Evolutionary conservation across 176 grass and related monocot genomes (phyloP).

Genomic region (Cocos nucifera): DNA sequence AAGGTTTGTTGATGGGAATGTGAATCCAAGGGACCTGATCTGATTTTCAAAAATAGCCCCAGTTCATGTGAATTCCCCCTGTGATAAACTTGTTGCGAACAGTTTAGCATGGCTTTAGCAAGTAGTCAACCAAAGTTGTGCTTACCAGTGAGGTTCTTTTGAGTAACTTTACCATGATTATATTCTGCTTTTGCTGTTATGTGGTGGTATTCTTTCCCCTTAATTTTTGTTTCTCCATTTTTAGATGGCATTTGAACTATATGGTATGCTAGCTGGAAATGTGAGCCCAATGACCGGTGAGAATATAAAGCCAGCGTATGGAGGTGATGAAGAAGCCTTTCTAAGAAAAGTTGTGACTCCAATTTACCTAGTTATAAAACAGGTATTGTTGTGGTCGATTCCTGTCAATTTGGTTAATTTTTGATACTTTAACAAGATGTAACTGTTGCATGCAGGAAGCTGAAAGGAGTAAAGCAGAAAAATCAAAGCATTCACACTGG

Average conservation of each 20-base stretch:
- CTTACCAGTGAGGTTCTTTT: too few species aligned
- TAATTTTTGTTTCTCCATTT: slow-evolving; percentile 17
- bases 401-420: slow-evolving; percentile 4
- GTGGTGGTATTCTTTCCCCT: neutral
- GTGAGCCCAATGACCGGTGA: slow-evolving; percentile 85
- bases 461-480: slow-evolving; percentile 53
- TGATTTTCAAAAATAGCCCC: too few species aligned
- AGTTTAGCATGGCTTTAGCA: too few species aligned
- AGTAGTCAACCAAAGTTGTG: too few species aligned
- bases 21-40: too few species aligned
- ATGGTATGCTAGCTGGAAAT: slow-evolving; percentile 92
- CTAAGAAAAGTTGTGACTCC: slow-evolving; percentile 86
- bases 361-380: slow-evolving; percentile 72
- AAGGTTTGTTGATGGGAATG: too few species aligned
- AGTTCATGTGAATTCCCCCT: too few species aligned
- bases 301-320: slow-evolving; percentile 92
- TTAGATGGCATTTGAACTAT: slow-evolving; percentile 96
- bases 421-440: neutral
- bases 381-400: slow-evolving; percentile 31
- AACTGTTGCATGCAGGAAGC: slow-evolving; percentile 57
- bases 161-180: too few species aligned
- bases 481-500: slow-evolving; percentile 96
- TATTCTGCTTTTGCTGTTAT: neutral
- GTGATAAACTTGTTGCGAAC: too few species aligned
- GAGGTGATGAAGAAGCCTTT: slow-evolving; percentile 83